Evolutionary conservation across 768 basidiomycete species (phyloP).

Genomic region (Tulasnella sp.): DNA sequence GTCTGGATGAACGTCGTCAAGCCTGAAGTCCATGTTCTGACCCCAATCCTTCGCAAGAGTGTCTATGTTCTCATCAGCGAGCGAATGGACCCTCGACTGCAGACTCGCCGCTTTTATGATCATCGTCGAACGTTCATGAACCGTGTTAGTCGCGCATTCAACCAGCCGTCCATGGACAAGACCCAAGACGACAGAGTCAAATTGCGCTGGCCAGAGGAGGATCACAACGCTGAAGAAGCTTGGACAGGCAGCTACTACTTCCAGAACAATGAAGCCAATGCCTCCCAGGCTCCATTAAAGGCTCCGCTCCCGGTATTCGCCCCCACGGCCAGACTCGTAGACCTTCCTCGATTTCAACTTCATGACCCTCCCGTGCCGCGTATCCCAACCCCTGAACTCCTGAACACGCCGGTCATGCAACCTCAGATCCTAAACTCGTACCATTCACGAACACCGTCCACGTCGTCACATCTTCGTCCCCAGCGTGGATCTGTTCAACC

Average conservation of each 20-base stretch:
- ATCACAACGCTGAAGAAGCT: not conserved
- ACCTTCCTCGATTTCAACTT: not conserved
- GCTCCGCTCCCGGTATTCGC: not conserved
- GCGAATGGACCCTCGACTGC: not conserved
- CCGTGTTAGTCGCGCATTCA: not conserved
- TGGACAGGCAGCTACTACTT: slow-evolving; percentile 6
- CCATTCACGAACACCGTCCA: not conserved
- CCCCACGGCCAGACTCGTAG: not conserved
- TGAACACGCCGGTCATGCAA: not conserved
- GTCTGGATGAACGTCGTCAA: not conserved
- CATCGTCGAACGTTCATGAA: not conserved
- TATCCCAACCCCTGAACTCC: not conserved
- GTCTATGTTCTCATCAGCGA: not conserved
- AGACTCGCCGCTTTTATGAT: not conserved
- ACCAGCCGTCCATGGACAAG: not conserved
- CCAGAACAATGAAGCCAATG: not conserved
- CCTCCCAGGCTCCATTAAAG: not conserved
- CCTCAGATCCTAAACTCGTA: not conserved
- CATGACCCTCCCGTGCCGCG: not conserved
- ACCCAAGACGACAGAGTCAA: not conserved
- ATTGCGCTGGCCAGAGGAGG: not conserved
- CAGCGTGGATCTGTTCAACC: not conserved
- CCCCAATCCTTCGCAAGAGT: not conserved
- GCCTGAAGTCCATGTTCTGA: not conserved
- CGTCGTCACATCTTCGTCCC: not conserved